Evolutionary conservation across 805 yeast species (phyloP), one percentile per base, ranked within the genome.

Genomic region (Kuraishia capsulata): DNA sequence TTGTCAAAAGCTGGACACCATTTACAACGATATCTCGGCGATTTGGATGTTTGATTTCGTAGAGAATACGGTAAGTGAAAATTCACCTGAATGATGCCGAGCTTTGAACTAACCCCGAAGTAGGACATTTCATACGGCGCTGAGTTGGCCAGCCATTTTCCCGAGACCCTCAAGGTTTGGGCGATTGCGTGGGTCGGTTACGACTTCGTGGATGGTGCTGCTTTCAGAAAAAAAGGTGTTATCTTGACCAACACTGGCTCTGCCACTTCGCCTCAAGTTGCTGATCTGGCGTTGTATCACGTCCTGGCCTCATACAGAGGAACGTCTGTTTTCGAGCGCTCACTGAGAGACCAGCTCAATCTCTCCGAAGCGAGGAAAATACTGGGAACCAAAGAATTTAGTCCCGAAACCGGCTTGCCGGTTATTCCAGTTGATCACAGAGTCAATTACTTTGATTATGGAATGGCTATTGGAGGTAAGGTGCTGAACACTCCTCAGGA

Each of bases 271-370:
- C 75, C 69, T 33, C 79, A 80, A 17, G 85, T 79, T 13, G 83
- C 82, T 3, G 85, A 79, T 45, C 63, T 76, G 44, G 82, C 71
- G 2, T 53, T 78, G 45, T 77, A 69, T 67, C 71, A 71, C 44
- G 61, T 77, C 1, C 51, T 78, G 42, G 69, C 70, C 35, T 63
- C 73, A 3, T 78, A 75, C 56, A 61, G 86, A 42, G 65, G 65
- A 46, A 75, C 69, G 49, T 59, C 65, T 4, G 48, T 60, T 21
- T 66, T 64, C 39, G 62, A 59, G 36, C 40, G 40, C 3, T 46
- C 48, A 23, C 43, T 65, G 14, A 53, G 56, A 6, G 50, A 57
- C 8, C 36, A 43, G 31, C 61, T 64, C 19, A 59, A 70, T 46
- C 67, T 78, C 1, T 56, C 66, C 5, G 40, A 41, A 8, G 56